Evolutionary conservation across 352 stramenopile species (phyloP), one percentile per base, ranked within the genome.

Genomic region (Pythium sukuiense): DNA sequence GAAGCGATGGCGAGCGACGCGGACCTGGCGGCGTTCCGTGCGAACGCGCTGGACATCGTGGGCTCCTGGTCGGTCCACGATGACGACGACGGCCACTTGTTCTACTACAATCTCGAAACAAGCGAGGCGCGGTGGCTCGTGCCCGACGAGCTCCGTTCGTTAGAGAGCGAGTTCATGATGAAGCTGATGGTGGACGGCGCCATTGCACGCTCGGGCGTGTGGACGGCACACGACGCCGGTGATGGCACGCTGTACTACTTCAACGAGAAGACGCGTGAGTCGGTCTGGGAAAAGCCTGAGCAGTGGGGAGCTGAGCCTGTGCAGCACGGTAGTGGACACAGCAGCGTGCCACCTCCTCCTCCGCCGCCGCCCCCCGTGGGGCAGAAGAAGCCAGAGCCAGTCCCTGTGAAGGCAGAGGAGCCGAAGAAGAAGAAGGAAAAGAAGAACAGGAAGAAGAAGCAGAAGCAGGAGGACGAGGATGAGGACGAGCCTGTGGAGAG

Each of bases 241-340:
- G 83, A 89, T 33, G 86, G 80, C 2, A 88, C 83, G 45, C 62
- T 93, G 26, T 95, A 92, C 57, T 95, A 93, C 63, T 93, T 93
- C 58, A 89, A 95, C 50, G 63, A 80, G 6, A 87, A 83, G 60
- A 89, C 83, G 6, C 79, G 80, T 14, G 71, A 69, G 55, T 93
- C 84, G 1, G 74, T 82, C 46, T 95, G 86, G 86, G 83, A 91
- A 69, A 79, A 80, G 18, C 86, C 86, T 2, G 68, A 65, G 11
- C 76, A 91, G 18, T 95, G 86, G 86, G 80, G 77, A 2, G 43
- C 54, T 24, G 61, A 65, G 50, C 35, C 56, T 14, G 64, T 76
- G 26, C 56, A 61, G 8, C 30, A 58, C 9, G 59, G 58, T 7
- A 69, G 63, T 46, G 60, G 69, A 2, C 52, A 57, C 12, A 32